Evolutionary conservation across 1,139 yeast species (phyloP).

Genomic region (Pichia norvegensis): DNA sequence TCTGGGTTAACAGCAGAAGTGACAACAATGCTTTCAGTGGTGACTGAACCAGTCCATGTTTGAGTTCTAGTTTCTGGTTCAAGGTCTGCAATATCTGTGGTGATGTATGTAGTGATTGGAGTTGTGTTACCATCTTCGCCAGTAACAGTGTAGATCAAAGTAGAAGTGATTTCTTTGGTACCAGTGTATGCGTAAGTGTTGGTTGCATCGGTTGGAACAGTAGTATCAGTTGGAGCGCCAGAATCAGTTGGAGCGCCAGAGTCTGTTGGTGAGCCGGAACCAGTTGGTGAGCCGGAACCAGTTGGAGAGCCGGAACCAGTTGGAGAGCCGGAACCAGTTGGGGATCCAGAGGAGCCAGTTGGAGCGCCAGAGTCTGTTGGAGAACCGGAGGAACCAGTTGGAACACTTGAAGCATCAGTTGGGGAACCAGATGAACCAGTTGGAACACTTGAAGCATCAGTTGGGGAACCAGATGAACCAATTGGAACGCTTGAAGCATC

Average conservation of each 20-base stretch:
- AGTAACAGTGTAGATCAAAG: neutral
- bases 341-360: neutral
- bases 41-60: neutral
- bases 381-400: neutral
- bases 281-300: neutral
- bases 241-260: neutral
- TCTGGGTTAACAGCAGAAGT: neutral
- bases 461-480: neutral
- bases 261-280: neutral
- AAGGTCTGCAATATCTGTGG: neutral
- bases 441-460: neutral
- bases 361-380: neutral
- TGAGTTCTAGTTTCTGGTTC: neutral
- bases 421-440: neutral
- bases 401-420: neutral
- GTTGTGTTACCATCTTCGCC: neutral
- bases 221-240: neutral
- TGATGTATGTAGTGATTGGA: neutral
- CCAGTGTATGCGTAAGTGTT: neutral
- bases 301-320: neutral
- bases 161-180: neutral
- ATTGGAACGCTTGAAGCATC: neutral
- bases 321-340: neutral
- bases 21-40: neutral
- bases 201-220: neutral